These are phyloP conservation scores for Fusarium illudens DNA, from an alignment of 2,329 filamentous ascomycete species.

Conservation along the genomic window DNA sequence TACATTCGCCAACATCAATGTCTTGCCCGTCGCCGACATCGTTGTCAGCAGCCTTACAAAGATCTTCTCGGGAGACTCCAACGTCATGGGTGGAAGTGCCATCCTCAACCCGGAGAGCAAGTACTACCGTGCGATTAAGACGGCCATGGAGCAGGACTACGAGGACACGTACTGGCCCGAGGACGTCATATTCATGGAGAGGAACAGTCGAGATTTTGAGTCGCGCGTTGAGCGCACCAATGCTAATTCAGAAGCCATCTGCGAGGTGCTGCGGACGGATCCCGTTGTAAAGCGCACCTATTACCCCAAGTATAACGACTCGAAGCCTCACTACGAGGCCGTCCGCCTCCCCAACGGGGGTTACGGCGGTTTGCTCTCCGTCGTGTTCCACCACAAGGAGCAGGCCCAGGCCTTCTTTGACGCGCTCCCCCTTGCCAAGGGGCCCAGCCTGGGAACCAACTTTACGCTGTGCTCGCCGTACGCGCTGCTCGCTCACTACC, in stretches of 20 bases:
- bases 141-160: slow-evolving; percentile 70
- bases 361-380: slow-evolving; percentile 89
- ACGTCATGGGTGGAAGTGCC: slow-evolving; percentile 92
- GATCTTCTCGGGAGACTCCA: slow-evolving; percentile 96
- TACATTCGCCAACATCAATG: slow-evolving; percentile 95
- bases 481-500: slow-evolving; percentile 89
- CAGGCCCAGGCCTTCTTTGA: slow-evolving; percentile 88
- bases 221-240: slow-evolving; percentile 86
- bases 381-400: slow-evolving; percentile 75
- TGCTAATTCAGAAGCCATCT: slow-evolving; percentile 83
- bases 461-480: slow-evolving; percentile 95
- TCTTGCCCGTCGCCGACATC: slow-evolving; percentile 87
- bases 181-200: slow-evolving; percentile 92
- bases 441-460: slow-evolving; percentile 94
- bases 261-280: slow-evolving; percentile 70
- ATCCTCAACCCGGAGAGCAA: slow-evolving; percentile 71
- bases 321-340: slow-evolving; percentile 77
- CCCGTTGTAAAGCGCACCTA: slow-evolving; percentile 77
- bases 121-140: slow-evolving; percentile 76
- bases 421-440: slow-evolving; percentile 85
- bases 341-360: slow-evolving; percentile 78
- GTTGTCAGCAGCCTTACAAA: slow-evolving; percentile 96
- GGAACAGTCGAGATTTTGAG: slow-evolving; percentile 93
- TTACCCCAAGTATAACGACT: slow-evolving; percentile 83
- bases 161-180: slow-evolving; percentile 95